Evolutionary conservation across 164 flowering plant species (phyloP), one percentile per base, ranked within the genome.

Genomic region (Stephania japonica): DNA sequence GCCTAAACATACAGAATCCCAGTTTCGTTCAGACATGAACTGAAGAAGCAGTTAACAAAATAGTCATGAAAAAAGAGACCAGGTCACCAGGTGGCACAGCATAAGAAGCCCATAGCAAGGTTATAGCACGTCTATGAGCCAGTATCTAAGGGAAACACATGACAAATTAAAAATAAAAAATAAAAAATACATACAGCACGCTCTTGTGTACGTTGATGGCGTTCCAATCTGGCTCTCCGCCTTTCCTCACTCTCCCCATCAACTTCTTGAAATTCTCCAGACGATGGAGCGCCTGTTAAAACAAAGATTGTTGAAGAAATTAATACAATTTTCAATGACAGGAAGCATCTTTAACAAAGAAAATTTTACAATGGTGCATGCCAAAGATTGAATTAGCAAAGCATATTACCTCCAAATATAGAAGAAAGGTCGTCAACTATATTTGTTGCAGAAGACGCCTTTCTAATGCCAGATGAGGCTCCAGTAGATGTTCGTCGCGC

Each of bases 181-280:
- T 38, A 8, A 67, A 61, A 69, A 69, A 13, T 32, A 74, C 91
- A 72, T 72, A 94, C 98, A 79, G 86, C 80, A 26, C 98, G 91
- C 72, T 84, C 87, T 59, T 86, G 81, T 44, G 90, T 85, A 73
- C 86, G 82, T 67, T 76, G 86, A 32, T 86, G 84, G 68, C 90
- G 90, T 13, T 75, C 88, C 76, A 79, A 71, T 86, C 96, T 82
- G 61, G 92, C 92, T 81, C 59, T 86, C 70, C 93, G 81, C 82
- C 97, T 88, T 80, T 89, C 97, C 76, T 86, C 88, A 79, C 76
- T 84, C 83, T 91, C 98, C 62, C 97, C 98, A 18, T 86, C 86
- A 66, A 85, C 70, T 78, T 92, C 97, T 79, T 86, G 84, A 78
- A 92, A 92, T 66, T 82, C 89, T 80, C 80, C 91, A 53, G 83